Evolutionary conservation across 768 basidiomycete genomes (phyloP).

Genomic region (Pleurotus sapidus): DNA sequence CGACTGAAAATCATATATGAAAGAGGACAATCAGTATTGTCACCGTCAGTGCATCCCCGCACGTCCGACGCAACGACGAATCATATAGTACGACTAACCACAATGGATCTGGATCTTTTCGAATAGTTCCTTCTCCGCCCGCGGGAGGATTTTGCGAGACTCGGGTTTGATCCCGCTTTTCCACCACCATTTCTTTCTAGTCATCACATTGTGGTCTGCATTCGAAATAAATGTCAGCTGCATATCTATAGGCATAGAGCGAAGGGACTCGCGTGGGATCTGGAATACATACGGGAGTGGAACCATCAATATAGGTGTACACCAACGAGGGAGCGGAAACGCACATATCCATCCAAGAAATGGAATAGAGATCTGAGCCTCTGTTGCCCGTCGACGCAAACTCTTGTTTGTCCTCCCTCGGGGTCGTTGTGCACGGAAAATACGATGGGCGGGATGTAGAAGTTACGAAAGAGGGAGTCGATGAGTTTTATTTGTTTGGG

Average conservation of each 20-base stretch:
- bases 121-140: slow-evolving; percentile 47
- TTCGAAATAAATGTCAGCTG: no score
- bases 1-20: slow-evolving; percentile 40
- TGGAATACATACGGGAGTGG: background rate
- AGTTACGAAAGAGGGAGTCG: slow-evolving; percentile 76
- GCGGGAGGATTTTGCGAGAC: slow-evolving; percentile 51
- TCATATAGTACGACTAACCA: slow-evolving; percentile 36
- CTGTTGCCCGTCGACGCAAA: slow-evolving; percentile 85
- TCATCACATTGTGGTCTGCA: slow-evolving; percentile 52
- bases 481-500: slow-evolving; percentile 69
- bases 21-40: no score
- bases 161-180: slow-evolving; percentile 37
- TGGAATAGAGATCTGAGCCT: slow-evolving; percentile 76
- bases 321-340: no score
- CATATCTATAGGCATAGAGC: no score
- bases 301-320: no score
- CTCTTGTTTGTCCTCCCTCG: slow-evolving; percentile 53
- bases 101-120: slow-evolving; percentile 59
- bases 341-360: slow-evolving; percentile 70
- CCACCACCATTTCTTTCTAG: slow-evolving; percentile 64
- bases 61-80: no score
- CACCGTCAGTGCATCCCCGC: no score
- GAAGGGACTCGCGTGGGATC: slow-evolving; percentile 18
- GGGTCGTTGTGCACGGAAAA: slow-evolving; percentile 57
- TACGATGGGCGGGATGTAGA: slow-evolving; percentile 76